Conservation (phyloP, 139 green algal species). For the Closterium sp. region DNA sequence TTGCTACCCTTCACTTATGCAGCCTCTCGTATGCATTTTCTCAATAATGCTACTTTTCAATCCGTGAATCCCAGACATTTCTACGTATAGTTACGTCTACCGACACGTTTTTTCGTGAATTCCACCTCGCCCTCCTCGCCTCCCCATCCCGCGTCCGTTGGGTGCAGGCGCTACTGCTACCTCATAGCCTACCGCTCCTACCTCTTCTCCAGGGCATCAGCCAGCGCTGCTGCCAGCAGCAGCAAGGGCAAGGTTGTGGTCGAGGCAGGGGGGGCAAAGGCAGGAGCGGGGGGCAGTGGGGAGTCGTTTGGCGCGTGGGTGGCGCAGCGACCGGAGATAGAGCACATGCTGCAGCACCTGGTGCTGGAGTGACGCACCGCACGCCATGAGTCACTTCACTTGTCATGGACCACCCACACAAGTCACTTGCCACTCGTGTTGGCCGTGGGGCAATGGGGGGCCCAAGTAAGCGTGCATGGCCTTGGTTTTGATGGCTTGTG, state of each 20-base stretch:
- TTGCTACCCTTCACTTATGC: too few relatives aligned
- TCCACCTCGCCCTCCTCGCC: background rate
- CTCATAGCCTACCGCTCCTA: background rate
- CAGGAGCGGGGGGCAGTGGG: background rate
- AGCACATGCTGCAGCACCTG: background rate
- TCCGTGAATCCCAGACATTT: too few relatives aligned
- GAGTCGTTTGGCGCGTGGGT: background rate
- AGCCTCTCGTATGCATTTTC: too few relatives aligned
- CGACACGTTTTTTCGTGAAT: background rate
- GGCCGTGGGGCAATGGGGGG: too few relatives aligned
- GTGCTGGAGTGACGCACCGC: background rate
- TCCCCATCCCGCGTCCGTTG: background rate
- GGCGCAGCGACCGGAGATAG: background rate
- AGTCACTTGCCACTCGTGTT: too few relatives aligned
- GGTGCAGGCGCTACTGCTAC: conserved; percentile 1
- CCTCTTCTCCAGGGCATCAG: background rate
- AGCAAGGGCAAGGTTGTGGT: background rate
- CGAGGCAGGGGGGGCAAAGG: background rate
- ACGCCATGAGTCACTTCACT: too few relatives aligned
- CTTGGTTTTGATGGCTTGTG: too few relatives aligned
- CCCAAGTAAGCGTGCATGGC: too few relatives aligned
- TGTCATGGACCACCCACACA: too few relatives aligned
- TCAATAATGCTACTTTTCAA: too few relatives aligned
- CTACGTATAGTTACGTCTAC: background rate
- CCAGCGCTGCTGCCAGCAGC: background rate